Evolutionary conservation across 1,139 yeast genomes (phyloP), one percentile per base, ranked within the genome.

Genomic region (Pichia sp.): DNA sequence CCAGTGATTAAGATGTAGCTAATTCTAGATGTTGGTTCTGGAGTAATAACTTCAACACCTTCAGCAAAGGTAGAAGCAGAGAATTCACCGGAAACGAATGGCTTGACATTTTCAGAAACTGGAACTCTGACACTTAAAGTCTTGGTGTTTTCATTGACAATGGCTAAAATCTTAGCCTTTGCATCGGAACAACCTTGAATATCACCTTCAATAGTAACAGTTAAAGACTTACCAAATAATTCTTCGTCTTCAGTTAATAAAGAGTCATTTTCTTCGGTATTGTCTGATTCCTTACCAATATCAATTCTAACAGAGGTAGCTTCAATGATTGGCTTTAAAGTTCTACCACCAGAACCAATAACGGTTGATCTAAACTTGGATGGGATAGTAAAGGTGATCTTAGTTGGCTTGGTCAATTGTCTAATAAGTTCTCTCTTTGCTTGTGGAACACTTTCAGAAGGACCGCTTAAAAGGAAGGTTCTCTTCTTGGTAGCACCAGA

Each of bases 341-440:
- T 85, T 57, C 77, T 77, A 61, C 99, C 99, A 66, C 84, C 87
- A 40, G 93, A 78, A 50, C 99, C 99, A 68, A 94, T 90, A 54
- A 94, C 79, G 50, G 80, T 77, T 4, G 96, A 77, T 66, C 96
- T 81, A 46, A 89, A 77, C 57, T 79, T 79, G 24, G 93, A 78
- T 35, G 99, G 98, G 48, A 93, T 80, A 40, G 73, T 67, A 62
- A 93, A 77, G 36, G 73, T 67, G 43, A 79, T 70, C 15, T 71
- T 71, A 47, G 87, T 79, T 41, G 94, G 91, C 65, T 85, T 85
- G 34, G 96, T 83, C 63, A 93, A 76, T 58, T 81, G 85, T 62
- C 81, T 83, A 53, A 86, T 77, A 48, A 94, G 77, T 57, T 86
- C 86, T 53, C 90, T 76, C 67, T 83, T 84, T 52, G 96, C 97